A percentile compares a stretch with the other conserved stretches of the same genome.
Conservation (phyloP, 2,329 filamentous ascomycete species). For the Aspergillus thermomutatus region DNA sequence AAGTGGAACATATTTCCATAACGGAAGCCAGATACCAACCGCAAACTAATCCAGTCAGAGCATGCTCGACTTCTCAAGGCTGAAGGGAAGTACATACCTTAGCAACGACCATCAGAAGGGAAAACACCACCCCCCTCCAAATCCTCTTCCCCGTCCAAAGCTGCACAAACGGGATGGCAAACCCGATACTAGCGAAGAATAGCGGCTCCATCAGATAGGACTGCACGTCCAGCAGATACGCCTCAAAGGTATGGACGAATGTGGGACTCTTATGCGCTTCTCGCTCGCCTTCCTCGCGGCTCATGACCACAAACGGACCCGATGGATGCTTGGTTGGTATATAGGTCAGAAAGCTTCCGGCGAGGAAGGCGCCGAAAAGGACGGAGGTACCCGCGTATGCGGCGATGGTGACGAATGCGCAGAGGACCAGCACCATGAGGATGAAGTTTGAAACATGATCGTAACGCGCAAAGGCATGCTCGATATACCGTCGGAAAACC, state of each 20-base stretch:
- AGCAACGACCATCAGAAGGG: slow-evolving; percentile 27
- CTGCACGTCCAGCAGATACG: slow-evolving; percentile 35
- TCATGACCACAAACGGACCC: slow-evolving; percentile 35
- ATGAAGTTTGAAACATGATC: slow-evolving; percentile 34
- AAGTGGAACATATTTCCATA: slow-evolving; percentile 14
- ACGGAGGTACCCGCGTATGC: slow-evolving; percentile 37
- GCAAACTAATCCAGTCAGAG: slow-evolving; percentile 19
- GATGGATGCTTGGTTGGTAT: slow-evolving; percentile 36
- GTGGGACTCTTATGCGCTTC: slow-evolving; percentile 34
- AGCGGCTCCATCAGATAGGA: slow-evolving; percentile 31
- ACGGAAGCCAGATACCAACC: slow-evolving; percentile 26
- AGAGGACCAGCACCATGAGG: slow-evolving; percentile 34
- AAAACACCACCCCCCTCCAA: slow-evolving; percentile 29
- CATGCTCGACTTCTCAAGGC: background rate
- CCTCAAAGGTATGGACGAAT: slow-evolving; percentile 39
- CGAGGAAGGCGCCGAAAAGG: slow-evolving; percentile 37
- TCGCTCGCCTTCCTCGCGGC: slow-evolving; percentile 32
- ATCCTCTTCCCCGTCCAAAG: slow-evolving; percentile 32
- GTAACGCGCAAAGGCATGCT: slow-evolving; percentile 31
- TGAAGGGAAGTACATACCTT: slow-evolving; percentile 19
- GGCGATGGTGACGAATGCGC: slow-evolving; percentile 31
- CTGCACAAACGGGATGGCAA: slow-evolving; percentile 31
- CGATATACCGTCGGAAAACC: slow-evolving; percentile 33
- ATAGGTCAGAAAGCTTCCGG: slow-evolving; percentile 35
- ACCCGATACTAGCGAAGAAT: slow-evolving; percentile 32